These are phyloP conservation scores for Dicorynia guianensis DNA, from an alignment of 306 rosid genomes.

Conservation along the genomic window DNA sequence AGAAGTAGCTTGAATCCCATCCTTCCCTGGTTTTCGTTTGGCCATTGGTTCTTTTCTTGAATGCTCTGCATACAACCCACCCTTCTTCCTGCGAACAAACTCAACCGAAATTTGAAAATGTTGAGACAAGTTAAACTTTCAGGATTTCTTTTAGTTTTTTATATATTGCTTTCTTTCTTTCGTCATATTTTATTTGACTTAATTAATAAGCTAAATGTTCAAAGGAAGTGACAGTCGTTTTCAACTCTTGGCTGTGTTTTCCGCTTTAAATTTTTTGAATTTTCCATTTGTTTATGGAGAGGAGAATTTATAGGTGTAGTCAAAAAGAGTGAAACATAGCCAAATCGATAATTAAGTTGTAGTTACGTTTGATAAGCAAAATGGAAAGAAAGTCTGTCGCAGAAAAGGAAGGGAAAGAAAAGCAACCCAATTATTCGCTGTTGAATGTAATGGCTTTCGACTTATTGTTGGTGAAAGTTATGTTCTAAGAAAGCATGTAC, in stretches of 20 bases:
- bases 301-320: constrained; percentile 45
- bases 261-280: constrained; percentile 41
- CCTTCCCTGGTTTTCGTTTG: constrained; percentile 67
- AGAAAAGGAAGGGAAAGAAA: constrained; percentile 48
- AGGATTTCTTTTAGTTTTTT: constrained; percentile 2
- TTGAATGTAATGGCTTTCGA: constrained; percentile 76
- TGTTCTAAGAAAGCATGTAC: constrained; percentile 49
- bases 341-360: constrained; percentile 26
- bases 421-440: constrained; percentile 48
- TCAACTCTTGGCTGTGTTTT: constrained; percentile 12
- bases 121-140: constrained; percentile 1
- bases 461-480: constrained; percentile 65
- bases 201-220: not conserved
- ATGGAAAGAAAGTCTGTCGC: constrained; percentile 46
- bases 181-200: constrained; percentile 20
- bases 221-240: not conserved
- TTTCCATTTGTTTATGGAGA: constrained; percentile 44
- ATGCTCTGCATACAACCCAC: constrained; percentile 98
- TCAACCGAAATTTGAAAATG: constrained; percentile 20
- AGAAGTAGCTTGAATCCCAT: constrained; percentile 74
- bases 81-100: constrained; percentile 86
- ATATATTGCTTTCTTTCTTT: not conserved
- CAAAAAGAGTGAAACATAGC: constrained; percentile 38
- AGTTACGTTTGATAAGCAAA: constrained; percentile 50
- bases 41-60: constrained; percentile 75